phyloP scores from a whole-genome alignment of 257 asterid genomes.

The Przewalskia tangutica region DNA sequence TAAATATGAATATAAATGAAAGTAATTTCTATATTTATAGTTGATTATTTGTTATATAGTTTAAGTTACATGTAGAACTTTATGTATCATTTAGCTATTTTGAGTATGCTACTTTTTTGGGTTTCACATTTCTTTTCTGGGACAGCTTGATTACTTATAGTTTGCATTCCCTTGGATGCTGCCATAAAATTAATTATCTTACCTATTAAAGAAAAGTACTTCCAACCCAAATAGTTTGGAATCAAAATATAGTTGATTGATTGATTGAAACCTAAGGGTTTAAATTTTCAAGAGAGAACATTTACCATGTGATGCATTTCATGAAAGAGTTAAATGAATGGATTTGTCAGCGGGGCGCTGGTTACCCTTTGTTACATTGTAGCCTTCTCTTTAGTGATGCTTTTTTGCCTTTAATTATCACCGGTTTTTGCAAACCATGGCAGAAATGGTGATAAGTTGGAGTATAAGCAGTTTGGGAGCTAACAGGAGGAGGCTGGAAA shows the following conservation, averaged over 20 bases:
- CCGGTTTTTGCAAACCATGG: not conserved
- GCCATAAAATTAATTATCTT: not conserved
- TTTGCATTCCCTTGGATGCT: not conserved
- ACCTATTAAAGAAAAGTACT: not conserved
- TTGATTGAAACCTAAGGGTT: not conserved
- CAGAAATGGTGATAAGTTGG: not conserved
- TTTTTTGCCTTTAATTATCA: not conserved
- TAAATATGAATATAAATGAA: not conserved
- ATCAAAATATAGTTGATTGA: not conserved
- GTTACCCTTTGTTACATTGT: not conserved
- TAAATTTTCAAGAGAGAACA: not conserved
- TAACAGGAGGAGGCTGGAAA: not conserved
- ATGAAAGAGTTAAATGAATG: not conserved
- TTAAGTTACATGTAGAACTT: not conserved
- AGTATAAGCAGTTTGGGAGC: not conserved
- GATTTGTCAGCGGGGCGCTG: not conserved
- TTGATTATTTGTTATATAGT: not conserved
- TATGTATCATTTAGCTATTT: not conserved
- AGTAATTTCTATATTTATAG: not conserved
- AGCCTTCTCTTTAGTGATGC: not conserved
- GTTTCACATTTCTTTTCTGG: not conserved
- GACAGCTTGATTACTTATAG: not conserved
- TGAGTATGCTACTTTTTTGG: not conserved
- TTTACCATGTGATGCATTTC: not conserved
- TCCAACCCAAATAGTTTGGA: not conserved